phyloP scores from a whole-genome alignment of 1,284 basidiomycete genomes.

The Phylloboletellus chloephorus region DNA sequence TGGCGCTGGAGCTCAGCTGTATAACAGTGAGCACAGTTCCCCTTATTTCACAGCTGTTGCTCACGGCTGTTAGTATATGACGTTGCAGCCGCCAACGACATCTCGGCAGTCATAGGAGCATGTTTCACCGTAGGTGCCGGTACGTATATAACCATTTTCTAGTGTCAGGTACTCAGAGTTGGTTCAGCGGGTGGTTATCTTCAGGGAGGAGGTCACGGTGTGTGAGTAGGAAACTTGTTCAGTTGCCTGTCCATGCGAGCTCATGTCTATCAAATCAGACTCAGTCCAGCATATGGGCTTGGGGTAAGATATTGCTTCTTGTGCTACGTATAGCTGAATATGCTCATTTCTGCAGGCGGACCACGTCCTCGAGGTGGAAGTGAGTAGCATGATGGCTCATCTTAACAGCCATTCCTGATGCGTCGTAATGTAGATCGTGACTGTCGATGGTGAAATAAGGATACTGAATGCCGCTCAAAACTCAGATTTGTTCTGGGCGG shows the following conservation, averaged over 20 bases:
- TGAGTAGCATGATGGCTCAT: not conserved
- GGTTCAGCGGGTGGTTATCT: constrained; percentile 18
- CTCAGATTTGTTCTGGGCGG: constrained; percentile 18
- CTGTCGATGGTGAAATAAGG: constrained; percentile 10
- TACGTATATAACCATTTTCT: not conserved
- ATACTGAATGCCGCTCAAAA: constrained; percentile 14
- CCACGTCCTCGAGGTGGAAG: constrained; percentile 13
- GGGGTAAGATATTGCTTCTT: constrained; percentile 9
- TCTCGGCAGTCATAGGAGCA: constrained; percentile 16
- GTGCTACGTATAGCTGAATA: too few relatives aligned
- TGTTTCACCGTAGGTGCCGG: constrained; percentile 21
- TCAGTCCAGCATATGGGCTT: constrained; percentile 13
- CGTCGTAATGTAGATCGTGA: constrained; percentile 8
- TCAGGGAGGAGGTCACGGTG: constrained; percentile 24
- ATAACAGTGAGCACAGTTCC: constrained; percentile 12
- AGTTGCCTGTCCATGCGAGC: not conserved
- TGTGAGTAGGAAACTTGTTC: constrained; percentile 11
- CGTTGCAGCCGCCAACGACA: constrained; percentile 7
- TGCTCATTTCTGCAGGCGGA: constrained; percentile 5
- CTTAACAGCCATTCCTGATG: not conserved
- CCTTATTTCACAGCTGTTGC: not conserved
- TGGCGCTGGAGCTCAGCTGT: constrained; percentile 17
- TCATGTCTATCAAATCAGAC: constrained; percentile 3
- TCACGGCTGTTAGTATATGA: constrained; percentile 13
- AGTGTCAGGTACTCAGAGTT: not conserved